phyloP scores from a whole-genome alignment of 169 alveolate species.

The Plasmodium relictum region DNA sequence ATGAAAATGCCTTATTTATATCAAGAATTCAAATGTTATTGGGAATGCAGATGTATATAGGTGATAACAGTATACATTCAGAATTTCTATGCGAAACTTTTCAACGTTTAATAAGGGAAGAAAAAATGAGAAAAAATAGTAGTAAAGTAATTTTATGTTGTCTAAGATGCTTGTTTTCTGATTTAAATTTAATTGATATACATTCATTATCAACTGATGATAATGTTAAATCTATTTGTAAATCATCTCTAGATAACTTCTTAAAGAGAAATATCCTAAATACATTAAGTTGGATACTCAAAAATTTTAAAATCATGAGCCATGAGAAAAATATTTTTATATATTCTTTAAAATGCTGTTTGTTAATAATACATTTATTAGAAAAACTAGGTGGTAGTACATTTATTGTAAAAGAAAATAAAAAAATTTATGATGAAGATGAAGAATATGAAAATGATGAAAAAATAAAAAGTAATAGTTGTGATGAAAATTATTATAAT shows the following conservation, averaged over 20 bases:
- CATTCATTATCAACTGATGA: constrained; percentile 66
- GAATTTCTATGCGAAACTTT: constrained; percentile 71
- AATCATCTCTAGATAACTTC: constrained; percentile 36
- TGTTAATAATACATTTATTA: constrained; percentile 21
- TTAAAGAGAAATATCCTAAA: constrained; percentile 31
- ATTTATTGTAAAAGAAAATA: constrained; percentile 26
- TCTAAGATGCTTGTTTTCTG: constrained; percentile 65
- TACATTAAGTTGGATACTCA: constrained; percentile 62
- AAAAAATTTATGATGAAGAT: constrained; percentile 14
- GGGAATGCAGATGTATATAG: constrained; percentile 70
- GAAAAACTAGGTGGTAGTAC: constrained; percentile 68
- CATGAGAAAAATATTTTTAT: constrained; percentile 59
- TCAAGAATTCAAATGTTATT: constrained; percentile 66
- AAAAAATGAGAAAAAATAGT: constrained; percentile 67
- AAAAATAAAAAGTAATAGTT: not conserved
- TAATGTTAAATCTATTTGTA: constrained; percentile 68
- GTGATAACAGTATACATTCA: constrained; percentile 68
- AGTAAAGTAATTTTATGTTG: constrained; percentile 61
- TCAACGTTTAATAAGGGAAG: constrained; percentile 64
- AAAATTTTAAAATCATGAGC: constrained; percentile 59
- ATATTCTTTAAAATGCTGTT: constrained; percentile 41
- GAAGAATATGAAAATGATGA: not conserved
- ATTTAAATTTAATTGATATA: constrained; percentile 35
- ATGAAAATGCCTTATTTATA: constrained; percentile 19
- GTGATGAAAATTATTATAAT: not conserved